Conservation (phyloP, 306 rosid genomes). For the Cucumis melo region DNA sequence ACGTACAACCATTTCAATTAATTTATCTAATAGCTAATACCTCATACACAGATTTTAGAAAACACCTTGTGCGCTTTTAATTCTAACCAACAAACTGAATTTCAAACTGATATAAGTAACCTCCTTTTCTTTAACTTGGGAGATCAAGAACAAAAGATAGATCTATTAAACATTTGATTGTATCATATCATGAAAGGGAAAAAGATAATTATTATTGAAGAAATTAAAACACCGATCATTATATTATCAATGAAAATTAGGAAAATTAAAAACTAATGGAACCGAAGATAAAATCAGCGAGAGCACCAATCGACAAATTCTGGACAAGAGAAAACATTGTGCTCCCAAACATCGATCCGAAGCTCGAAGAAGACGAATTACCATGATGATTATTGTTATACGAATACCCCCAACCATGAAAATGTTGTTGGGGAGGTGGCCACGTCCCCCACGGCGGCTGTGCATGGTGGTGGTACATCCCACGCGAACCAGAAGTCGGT, state of each 20-base stretch:
- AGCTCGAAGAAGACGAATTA: neutral
- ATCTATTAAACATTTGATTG: too few species aligned
- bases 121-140: too few species aligned
- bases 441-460: neutral
- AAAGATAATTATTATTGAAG: too few species aligned
- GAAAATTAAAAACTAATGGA: neutral
- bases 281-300: neutral
- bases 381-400: neutral
- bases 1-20: too few species aligned
- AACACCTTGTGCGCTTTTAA: too few species aligned
- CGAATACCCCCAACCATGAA: neutral
- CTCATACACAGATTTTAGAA: too few species aligned
- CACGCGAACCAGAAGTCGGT: neutral
- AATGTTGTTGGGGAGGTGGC: neutral
- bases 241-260: too few species aligned
- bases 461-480: neutral
- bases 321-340: neutral
- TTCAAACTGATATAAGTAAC: too few species aligned
- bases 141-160: too few species aligned
- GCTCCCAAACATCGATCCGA: neutral
- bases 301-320: neutral
- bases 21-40: too few species aligned
- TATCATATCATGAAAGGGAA: too few species aligned
- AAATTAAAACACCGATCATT: neutral
- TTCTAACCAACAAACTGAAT: too few species aligned